Evolutionary conservation across 164 flowering plant species (phyloP), one percentile per base, ranked within the genome.

Genomic region (Tetracentron sinense): DNA sequence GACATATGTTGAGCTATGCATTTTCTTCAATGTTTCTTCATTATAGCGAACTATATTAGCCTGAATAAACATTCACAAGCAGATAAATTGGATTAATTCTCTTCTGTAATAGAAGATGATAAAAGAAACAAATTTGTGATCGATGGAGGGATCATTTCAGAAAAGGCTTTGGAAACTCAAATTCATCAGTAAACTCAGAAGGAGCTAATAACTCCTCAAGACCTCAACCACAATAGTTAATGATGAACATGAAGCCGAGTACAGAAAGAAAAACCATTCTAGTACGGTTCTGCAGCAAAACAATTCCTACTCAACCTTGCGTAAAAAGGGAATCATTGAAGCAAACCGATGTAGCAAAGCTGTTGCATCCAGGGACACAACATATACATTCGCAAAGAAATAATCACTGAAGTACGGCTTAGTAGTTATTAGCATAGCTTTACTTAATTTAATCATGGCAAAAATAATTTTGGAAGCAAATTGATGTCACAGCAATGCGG

Each of bases 11-110:
- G 88, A 71, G 55, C 69, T 64, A 17, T 64, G 73, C 74, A 85
- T 78, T 81, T 80, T 87, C 80, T 79, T 84, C 70, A 84, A 62
- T 1, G 74, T 65, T 68, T 85, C 96, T 60, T 88, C 92, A 78
- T 90, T 90, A 57, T 80, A 82, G 38, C 79, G 84, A 65, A 90
- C 67, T 68, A 93, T 88, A 71, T 89, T 88, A 64, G 91, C 87
- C 98, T 93, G 85, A 30, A 71, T 75, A n/a, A 48, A 54, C 19
- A 64, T 48, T 23, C 59, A 65, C 10, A 69, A 50, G 30, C 54
- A 59, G 31, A 61, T 44, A 0, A 54, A 54, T 52, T 5, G 52
- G 51, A 21, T 48, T 56, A 22, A n/a, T 30, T 54, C 16, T 48
- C 12, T 46, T 20, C 20, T 51, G 21, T 14, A 12, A 22, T 48